Evolutionary conservation across 148 eudicot genomes (phyloP).

Genomic region (Chenopodium suecicum): DNA sequence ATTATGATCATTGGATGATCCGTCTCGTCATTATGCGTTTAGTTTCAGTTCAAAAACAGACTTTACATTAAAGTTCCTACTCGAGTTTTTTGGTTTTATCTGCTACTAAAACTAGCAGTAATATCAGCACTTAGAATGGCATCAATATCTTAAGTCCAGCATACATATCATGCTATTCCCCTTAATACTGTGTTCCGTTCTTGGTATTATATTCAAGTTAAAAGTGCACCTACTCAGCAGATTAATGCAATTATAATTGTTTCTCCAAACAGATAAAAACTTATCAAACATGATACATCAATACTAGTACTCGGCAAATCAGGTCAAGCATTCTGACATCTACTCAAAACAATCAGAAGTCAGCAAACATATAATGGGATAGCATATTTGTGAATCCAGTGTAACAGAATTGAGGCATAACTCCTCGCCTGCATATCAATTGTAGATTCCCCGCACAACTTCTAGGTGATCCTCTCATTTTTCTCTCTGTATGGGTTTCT

Average conservation of each 20-base stretch:
- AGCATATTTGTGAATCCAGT: not conserved
- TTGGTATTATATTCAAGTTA: no score
- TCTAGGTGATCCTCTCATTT: no score
- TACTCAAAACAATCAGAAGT: not conserved
- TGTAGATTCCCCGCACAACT: no score
- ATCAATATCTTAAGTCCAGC: not conserved
- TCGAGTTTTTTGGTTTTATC: not conserved
- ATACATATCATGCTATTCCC: not conserved
- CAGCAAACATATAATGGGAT: not conserved
- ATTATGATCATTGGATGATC: not conserved
- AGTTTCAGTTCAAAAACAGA: not conserved
- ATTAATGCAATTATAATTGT: not conserved
- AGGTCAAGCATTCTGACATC: not conserved
- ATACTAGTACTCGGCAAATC: not conserved
- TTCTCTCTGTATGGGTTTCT: no score
- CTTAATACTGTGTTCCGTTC: no score
- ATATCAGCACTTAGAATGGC: not conserved
- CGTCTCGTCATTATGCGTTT: not conserved
- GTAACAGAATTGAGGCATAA: not conserved
- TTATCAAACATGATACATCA: not conserved
- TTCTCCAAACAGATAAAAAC: not conserved
- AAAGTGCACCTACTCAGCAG: not conserved
- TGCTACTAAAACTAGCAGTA: not conserved
- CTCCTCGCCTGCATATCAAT: not conserved
- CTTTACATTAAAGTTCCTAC: not conserved